Conservation (phyloP, 2,329 filamentous ascomycete genomes). For the Phyllosticta capitalensis region DNA sequence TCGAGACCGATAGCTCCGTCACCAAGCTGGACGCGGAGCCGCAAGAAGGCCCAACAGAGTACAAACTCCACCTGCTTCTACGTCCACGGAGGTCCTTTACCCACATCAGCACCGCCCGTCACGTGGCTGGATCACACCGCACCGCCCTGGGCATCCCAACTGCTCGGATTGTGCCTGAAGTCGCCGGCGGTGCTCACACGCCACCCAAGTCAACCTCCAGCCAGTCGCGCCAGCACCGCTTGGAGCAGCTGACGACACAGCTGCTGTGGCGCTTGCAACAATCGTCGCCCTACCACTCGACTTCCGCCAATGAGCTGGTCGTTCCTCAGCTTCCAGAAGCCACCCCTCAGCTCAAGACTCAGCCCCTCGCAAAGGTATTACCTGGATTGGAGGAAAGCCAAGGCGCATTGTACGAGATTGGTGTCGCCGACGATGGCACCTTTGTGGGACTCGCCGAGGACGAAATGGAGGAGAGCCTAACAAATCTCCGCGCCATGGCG, state of each 20-base stretch:
- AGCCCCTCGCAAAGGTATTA: slow-evolving; percentile 44
- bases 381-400: slow-evolving; percentile 85
- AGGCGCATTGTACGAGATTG: slow-evolving; percentile 92
- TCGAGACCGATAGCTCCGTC: slow-evolving; percentile 35
- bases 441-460: slow-evolving; percentile 81
- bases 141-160: slow-evolving; percentile 27
- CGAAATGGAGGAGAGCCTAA: slow-evolving; percentile 84
- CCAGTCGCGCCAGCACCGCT: slow-evolving; percentile 68
- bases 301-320: slow-evolving; percentile 63
- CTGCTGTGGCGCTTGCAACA: slow-evolving; percentile 91
- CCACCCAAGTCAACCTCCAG: slow-evolving; percentile 42
- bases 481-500: slow-evolving; percentile 81
- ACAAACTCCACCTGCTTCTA: slow-evolving; percentile 85
- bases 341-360: slow-evolving; percentile 49
- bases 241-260: slow-evolving; percentile 90
- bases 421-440: slow-evolving; percentile 87
- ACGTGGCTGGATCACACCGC: slow-evolving; percentile 44
- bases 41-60: slow-evolving; percentile 89
- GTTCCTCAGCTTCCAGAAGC: slow-evolving; percentile 66
- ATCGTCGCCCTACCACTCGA: slow-evolving; percentile 82
- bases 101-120: slow-evolving; percentile 56
- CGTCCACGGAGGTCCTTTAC: slow-evolving; percentile 66
- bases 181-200: slow-evolving; percentile 29
- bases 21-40: slow-evolving; percentile 80
- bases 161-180: slow-evolving; percentile 24